Base-by-base conservation (phyloP, 257 asterid genomes). In the Penstemon newberryi region DNA sequence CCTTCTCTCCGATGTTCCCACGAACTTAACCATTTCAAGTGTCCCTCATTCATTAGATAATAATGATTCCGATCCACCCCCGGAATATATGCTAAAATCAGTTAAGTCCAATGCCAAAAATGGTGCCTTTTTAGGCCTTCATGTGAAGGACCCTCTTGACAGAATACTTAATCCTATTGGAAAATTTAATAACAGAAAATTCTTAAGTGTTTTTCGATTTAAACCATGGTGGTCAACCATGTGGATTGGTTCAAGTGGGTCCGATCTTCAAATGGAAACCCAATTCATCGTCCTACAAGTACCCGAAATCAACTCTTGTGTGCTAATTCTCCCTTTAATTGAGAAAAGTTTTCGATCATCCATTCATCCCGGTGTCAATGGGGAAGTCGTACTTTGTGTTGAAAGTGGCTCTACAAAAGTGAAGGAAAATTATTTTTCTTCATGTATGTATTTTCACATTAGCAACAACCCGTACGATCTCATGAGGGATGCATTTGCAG, bases 191-290 rank as follows among this genome's bases (percentile, higher is more conserved):
- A 53, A 74, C 64, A 38, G 81, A 7, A 71, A 76, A 5, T 82
- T 82, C 36, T 36, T 82, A 25, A 79, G 84, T 42, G 58, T 82
- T n/a, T 82, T 82, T 42, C 78, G 83, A 8, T 82, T 82, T 67
- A 82, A 82, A 50, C 71, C 81, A 43, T 82, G 87, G 87, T 82
- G 87, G 87, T 76, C 87, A 0, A 82, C 84, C 4, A 70, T 69
- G 78, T 82, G 87, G 87, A 59, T 75, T 47, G 84, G 87, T 12
- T 73, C 82, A 1, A 62, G 51, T 51, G 74, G 84, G 3, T 67
- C 82, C 0, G 82, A 82, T 43, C 78, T 79, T 7, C 82, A 82
- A 41, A 73, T 69, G 80, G 87, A 82, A 71, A 79, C 84, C 8
- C 84, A 79, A 40, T 13, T 76, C 46, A 6, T 82, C 10, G 50